Conservation (phyloP, 202 grass and related monocot genomes). For the Bolboschoenoplectus hybrid region DNA sequence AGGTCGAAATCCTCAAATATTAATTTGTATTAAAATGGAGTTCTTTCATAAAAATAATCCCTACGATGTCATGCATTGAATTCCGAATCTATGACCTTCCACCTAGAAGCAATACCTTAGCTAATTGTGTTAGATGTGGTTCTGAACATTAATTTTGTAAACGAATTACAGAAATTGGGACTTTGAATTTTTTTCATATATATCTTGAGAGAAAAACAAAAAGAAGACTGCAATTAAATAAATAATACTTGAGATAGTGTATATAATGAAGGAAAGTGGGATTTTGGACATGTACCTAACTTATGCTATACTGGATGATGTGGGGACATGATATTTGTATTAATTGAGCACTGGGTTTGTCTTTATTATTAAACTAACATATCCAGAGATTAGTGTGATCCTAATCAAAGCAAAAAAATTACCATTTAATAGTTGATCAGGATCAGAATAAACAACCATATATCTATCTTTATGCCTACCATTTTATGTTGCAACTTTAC, state of each 20-base stretch:
- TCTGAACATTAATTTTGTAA: background rate
- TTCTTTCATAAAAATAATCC: too few species aligned
- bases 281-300: constrained; percentile 35
- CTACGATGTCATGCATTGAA: background rate
- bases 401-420: constrained; percentile 23
- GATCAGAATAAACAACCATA: constrained; percentile 19
- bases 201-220: background rate
- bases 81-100: background rate
- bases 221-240: background rate
- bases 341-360: constrained; percentile 21
- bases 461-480: constrained; percentile 12
- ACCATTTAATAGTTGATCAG: constrained; percentile 29
- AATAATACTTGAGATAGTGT: background rate
- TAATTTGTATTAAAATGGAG: too few species aligned
- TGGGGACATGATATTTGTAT: constrained; percentile 21
- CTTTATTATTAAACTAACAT: constrained; percentile 36
- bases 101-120: background rate
- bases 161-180: background rate
- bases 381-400: constrained; percentile 36
- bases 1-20: background rate
- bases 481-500: constrained; percentile 10
- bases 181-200: background rate
- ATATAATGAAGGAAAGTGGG: constrained; percentile 29
- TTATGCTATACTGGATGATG: constrained; percentile 31
- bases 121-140: background rate